phyloP scores from a whole-genome alignment of 2,329 filamentous ascomycete species.

The Penicillium palitans region DNA sequence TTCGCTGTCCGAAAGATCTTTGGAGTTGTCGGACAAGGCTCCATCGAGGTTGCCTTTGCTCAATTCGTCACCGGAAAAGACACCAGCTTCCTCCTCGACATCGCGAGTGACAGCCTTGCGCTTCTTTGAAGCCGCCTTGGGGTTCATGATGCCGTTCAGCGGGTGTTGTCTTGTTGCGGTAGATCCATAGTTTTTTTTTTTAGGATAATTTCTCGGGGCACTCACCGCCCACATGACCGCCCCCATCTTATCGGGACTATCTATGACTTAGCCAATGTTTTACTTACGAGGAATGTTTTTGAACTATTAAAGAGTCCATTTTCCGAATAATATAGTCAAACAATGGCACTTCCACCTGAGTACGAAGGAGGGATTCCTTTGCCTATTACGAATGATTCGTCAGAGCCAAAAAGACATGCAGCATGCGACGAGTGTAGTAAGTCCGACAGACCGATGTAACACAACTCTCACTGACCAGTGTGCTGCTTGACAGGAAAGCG shows the following conservation, averaged over 20 bases:
- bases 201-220: slow-evolving; percentile 19
- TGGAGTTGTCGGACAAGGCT: slow-evolving; percentile 44
- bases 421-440: slow-evolving; percentile 53
- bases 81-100: slow-evolving; percentile 50
- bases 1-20: slow-evolving; percentile 39
- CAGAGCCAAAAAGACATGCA: slow-evolving; percentile 45
- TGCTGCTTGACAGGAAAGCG: slow-evolving; percentile 41
- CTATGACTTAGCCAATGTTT: slow-evolving; percentile 15
- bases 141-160: slow-evolving; percentile 33
- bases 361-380: neutral
- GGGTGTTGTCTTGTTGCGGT: slow-evolving; percentile 14
- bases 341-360: slow-evolving; percentile 10
- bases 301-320: neutral
- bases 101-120: slow-evolving; percentile 64
- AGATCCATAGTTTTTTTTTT: slow-evolving; percentile 29
- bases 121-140: slow-evolving; percentile 55
- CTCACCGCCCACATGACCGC: slow-evolving; percentile 42
- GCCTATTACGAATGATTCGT: slow-evolving; percentile 2
- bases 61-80: slow-evolving; percentile 63
- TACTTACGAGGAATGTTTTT: neutral
- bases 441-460: slow-evolving; percentile 16
- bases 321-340: slow-evolving; percentile 12
- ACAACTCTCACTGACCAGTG: slow-evolving; percentile 17
- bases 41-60: slow-evolving; percentile 45
- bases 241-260: slow-evolving; percentile 26